A percentile compares a stretch with the other conserved stretches of the same genome.
Conservation (phyloP, 371 early-diverging fungal genomes). For the Mortierella sp. region DNA sequence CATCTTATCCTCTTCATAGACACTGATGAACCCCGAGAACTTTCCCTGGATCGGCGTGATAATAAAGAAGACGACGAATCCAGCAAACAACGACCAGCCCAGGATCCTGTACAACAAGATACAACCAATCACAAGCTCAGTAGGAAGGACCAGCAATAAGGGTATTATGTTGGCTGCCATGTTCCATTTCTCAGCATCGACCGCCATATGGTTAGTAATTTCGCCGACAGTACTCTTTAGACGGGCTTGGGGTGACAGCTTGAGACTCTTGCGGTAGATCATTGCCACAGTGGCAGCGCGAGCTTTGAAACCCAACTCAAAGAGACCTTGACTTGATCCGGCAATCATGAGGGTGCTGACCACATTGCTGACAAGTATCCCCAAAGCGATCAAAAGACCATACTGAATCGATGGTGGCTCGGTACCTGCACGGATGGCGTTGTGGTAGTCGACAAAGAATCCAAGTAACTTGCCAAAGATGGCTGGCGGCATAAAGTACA, state of each 20-base stretch:
- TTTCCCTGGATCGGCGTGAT: slow-evolving; percentile 66
- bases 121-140: slow-evolving; percentile 19
- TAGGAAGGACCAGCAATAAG: slow-evolving; percentile 15
- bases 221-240: slow-evolving; percentile 67
- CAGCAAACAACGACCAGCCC: slow-evolving; percentile 67
- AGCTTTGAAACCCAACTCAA: slow-evolving; percentile 38
- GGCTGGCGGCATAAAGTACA: slow-evolving; percentile 14
- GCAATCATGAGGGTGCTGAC: slow-evolving; percentile 8
- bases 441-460: slow-evolving; percentile 6
- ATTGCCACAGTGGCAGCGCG: slow-evolving; percentile 86
- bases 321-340: slow-evolving; percentile 27
- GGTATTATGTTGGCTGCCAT: slow-evolving; percentile 7
- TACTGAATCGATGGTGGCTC: slow-evolving; percentile 11
- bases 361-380: slow-evolving; percentile 22
- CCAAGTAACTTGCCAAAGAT: slow-evolving; percentile 2
- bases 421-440: neutral
- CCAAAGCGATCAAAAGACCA: slow-evolving; percentile 19
- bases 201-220: slow-evolving; percentile 85
- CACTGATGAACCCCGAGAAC: slow-evolving; percentile 52
- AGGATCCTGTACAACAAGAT: slow-evolving; percentile 61
- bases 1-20: slow-evolving; percentile 24
- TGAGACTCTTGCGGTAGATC: slow-evolving; percentile 89
- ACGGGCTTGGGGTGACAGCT: slow-evolving; percentile 78
- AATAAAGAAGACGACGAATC: slow-evolving; percentile 59
- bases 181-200: slow-evolving; percentile 72